Percentiles rank a stretch among this genome's conserved stretches.
Evolutionary conservation across 495 filamentous ascomycete species (phyloP).

Genomic region (Tuber umbilicatum): DNA sequence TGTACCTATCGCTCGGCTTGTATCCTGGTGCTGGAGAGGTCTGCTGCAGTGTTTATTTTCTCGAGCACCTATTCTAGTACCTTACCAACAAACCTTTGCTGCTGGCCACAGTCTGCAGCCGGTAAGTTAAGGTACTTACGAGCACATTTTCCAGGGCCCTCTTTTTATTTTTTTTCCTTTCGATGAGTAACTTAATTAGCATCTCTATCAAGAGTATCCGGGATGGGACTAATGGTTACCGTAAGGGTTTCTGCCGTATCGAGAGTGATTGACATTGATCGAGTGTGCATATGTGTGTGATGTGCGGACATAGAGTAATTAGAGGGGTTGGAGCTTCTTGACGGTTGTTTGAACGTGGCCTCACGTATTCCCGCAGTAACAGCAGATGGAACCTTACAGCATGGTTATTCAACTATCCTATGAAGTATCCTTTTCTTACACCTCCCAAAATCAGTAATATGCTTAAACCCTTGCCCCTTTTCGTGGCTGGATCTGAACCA

Average conservation of each 20-base stretch:
- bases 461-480: not conserved
- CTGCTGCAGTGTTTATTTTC: not conserved
- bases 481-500: not conserved
- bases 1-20: not conserved
- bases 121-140: not conserved
- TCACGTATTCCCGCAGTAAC: not conserved
- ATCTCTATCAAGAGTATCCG: not conserved
- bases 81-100: not conserved
- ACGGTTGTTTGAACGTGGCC: not conserved
- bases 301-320: not conserved
- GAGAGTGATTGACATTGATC: not conserved
- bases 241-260: not conserved
- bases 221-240: not conserved
- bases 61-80: not conserved
- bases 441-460: not conserved
- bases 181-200: not conserved
- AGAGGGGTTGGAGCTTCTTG: not conserved
- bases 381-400: not conserved
- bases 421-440: not conserved
- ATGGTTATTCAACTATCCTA: not conserved
- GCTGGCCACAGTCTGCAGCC: not conserved
- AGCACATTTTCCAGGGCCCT: not conserved
- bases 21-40: not conserved
- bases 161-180: not conserved
- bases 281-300: not conserved